Evolutionary conservation across 2,329 filamentous ascomycete species (phyloP).

Genomic region (Fusarium foetens): DNA sequence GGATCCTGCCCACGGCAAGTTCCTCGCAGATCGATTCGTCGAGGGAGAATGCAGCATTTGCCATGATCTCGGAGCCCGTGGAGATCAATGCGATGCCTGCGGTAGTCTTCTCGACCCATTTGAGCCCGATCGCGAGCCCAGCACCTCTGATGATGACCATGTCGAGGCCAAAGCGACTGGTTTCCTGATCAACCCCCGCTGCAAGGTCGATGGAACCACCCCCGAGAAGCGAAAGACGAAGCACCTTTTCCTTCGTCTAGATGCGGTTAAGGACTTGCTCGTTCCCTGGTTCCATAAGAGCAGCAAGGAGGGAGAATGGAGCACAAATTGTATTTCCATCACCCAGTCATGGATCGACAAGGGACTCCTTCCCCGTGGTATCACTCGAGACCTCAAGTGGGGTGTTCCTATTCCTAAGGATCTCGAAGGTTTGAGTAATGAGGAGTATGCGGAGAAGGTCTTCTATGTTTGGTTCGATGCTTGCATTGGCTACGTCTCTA

Average conservation of each 20-base stretch:
- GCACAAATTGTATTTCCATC: conserved; percentile 77
- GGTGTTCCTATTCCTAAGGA: conserved; percentile 68
- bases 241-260: conserved; percentile 88
- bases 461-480: conserved; percentile 96
- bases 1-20: conserved; percentile 73
- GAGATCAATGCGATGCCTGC: conserved; percentile 81
- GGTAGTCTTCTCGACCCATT: conserved; percentile 77
- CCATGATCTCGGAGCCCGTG: conserved; percentile 74
- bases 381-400: conserved; percentile 94
- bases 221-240: conserved; percentile 85
- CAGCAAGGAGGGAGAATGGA: conserved; percentile 80
- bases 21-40: conserved; percentile 87
- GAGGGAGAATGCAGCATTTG: conserved; percentile 83
- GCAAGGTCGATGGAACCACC: conserved; percentile 88
- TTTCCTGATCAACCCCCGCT: conserved; percentile 81
- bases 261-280: conserved; percentile 81
- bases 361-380: conserved; percentile 86
- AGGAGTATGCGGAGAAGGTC: conserved; percentile 72
- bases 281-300: conserved; percentile 80
- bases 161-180: conserved; percentile 52
- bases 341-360: conserved; percentile 84
- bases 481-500: conserved; percentile 94
- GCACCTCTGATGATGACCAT: conserved; percentile 47
- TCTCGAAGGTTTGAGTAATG: conserved; percentile 61
- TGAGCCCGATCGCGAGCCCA: conserved; percentile 60